These are phyloP conservation scores for Pseudopyrenochaeta lycopersici DNA, from an alignment of 2,329 filamentous ascomycete species.

Conservation along the genomic window DNA sequence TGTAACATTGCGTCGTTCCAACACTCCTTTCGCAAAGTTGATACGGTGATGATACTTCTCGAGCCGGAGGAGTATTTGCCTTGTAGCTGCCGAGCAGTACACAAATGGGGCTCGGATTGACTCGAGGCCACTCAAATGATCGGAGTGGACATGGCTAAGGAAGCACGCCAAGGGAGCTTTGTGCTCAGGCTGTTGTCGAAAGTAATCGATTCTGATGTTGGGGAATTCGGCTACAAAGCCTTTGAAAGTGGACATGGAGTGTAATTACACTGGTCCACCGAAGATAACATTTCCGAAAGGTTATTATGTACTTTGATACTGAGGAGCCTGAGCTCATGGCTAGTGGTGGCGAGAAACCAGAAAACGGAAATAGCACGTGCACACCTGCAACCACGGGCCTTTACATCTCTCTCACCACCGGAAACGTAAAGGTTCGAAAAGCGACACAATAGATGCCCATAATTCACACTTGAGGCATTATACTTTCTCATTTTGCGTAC, in stretches of 20 bases:
- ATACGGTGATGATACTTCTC: constrained; percentile 82
- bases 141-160: constrained; percentile 90
- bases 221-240: constrained; percentile 69
- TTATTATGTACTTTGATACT: too few species aligned
- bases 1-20: constrained; percentile 77
- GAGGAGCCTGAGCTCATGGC: too few species aligned
- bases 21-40: constrained; percentile 79
- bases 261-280: background rate
- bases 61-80: constrained; percentile 79
- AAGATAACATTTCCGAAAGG: constrained; percentile 10
- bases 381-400: too few species aligned
- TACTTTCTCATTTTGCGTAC: too few species aligned
- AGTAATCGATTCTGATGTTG: constrained; percentile 84
- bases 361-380: too few species aligned
- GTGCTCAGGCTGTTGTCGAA: constrained; percentile 65
- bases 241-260: constrained; percentile 47
- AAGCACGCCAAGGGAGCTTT: constrained; percentile 81
- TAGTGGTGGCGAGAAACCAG: too few species aligned
- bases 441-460: too few species aligned
- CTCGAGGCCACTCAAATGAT: constrained; percentile 85
- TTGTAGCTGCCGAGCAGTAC: constrained; percentile 87
- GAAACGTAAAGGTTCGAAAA: too few species aligned
- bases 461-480: too few species aligned
- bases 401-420: too few species aligned
- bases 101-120: constrained; percentile 80